A percentile compares a stretch with the other conserved stretches of the same genome.
These are phyloP conservation scores for Kwoniella sp. DNA, from an alignment of 768 basidiomycete species.

Conservation along the genomic window DNA sequence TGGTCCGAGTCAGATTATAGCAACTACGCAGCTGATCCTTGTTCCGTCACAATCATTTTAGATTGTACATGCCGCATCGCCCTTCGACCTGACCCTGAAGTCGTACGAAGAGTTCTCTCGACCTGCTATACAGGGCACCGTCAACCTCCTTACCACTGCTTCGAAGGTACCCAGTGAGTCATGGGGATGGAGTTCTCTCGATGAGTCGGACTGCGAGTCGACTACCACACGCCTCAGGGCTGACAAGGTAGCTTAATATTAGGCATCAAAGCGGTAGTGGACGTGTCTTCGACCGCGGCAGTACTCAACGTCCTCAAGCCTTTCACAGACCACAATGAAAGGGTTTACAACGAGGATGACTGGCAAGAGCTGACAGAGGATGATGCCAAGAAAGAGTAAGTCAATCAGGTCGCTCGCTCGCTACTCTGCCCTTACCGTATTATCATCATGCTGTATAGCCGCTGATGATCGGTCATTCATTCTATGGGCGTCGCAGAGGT, in stretches of 20 bases:
- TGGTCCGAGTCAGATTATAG: too few species aligned
- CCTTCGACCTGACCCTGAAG: slow-evolving; percentile 36
- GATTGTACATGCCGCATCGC: slow-evolving; percentile 40
- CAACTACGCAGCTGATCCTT: too few species aligned
- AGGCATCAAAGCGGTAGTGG: slow-evolving; percentile 35
- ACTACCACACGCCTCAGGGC: too few species aligned
- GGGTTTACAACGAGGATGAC: slow-evolving; percentile 47
- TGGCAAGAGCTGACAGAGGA: slow-evolving; percentile 43
- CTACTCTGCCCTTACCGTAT: neutral
- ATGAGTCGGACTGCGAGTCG: too few species aligned
- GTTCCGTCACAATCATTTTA: neutral
- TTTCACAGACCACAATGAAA: slow-evolving; percentile 24
- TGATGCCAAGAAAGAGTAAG: slow-evolving; percentile 36
- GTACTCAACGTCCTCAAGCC: slow-evolving; percentile 32
- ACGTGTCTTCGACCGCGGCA: slow-evolving; percentile 37
- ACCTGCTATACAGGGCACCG: slow-evolving; percentile 46
- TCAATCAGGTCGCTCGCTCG: neutral
- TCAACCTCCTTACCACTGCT: slow-evolving; percentile 38
- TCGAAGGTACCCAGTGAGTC: slow-evolving; percentile 35
- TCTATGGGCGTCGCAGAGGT: neutral
- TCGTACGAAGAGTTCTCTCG: slow-evolving; percentile 37
- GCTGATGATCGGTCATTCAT: too few species aligned
- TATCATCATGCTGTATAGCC: too few species aligned
- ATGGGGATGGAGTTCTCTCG: neutral
- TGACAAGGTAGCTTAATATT: too few species aligned